Evolutionary conservation across 108 stramenopile genomes (phyloP), one percentile per base, ranked within the genome.

Genomic region (Cyclotella choctawhatcheeana): DNA sequence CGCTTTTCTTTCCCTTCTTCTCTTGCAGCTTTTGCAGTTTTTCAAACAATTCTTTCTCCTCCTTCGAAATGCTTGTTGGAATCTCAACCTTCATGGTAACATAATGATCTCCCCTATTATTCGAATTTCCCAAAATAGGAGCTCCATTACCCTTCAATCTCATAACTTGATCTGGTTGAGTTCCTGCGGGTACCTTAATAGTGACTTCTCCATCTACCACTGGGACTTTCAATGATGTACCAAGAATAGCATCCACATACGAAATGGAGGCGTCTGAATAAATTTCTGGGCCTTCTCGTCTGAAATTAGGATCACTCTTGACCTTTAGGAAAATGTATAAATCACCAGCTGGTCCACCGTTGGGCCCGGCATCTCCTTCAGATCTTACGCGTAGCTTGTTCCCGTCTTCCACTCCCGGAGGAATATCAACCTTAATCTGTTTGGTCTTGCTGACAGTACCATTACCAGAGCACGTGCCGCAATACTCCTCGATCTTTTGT

Each of bases 131-230:
- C 60, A 97, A 76, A 54, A 84, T 56, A 16, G 97, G 97, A 13
- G 96, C 94, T 25, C 93, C 98, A 66, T 96, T 96, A 34, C 93
- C 93, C 61, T 91, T 91, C 33, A 99, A 78, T 34, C 96, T 82
- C 87, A 99, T 96, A 21, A 97, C 93, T 69, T 94, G 91, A n/a
- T 91, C 97, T 16, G 98, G 98, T 69, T 99, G 98, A 30, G 97
- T 97, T 17, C 98, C 98, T 18, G 95, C 83, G 1, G 98, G 98
- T 10, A 99, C 91, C 83, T 97, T 94, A 70, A 98, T 97, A 67
- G 97, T 97, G 20, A 97, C 95, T 67, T 93, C 91, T 16, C 96
- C 97, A 69, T 99, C 98, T 16, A 97, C 97, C 24, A 96, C 93
- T 16, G 93, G 94, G 25, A 85, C 87, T 77, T 96, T 96, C 47